Percentiles rank a stretch among this genome's conserved stretches.
Conservation (phyloP, 2,329 filamentous ascomycete species). For the Aspergillus caelatus region DNA sequence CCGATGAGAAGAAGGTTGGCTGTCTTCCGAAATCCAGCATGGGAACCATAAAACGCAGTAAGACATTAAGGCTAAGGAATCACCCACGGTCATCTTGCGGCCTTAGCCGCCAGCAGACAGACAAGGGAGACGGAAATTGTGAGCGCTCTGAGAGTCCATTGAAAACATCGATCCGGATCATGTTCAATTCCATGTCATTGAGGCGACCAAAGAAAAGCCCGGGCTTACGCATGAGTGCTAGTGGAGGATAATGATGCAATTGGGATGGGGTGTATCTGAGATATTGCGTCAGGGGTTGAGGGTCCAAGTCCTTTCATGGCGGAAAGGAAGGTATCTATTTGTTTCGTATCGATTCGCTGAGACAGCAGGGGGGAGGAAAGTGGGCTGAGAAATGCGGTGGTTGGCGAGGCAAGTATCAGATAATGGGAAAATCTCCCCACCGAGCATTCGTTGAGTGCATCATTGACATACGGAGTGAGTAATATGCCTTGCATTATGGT, state of each 20-base stretch:
- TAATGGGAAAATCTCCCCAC: not conserved
- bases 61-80: conserved; percentile 12
- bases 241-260: conserved; percentile 24
- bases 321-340: conserved; percentile 5
- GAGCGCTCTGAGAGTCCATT: conserved; percentile 6
- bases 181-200: conserved; percentile 25
- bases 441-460: not conserved
- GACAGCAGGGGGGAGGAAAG: not conserved
- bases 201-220: conserved; percentile 17
- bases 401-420: conserved; percentile 19
- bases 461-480: not conserved
- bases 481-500: not conserved
- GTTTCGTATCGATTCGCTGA: conserved; percentile 16
- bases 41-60: conserved; percentile 12
- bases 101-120: not conserved
- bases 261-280: conserved; percentile 4
- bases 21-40: conserved; percentile 4
- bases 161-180: conserved; percentile 19
- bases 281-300: conserved; percentile 14
- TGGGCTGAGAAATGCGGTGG: conserved; percentile 11
- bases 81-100: conserved; percentile 7
- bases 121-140: conserved; percentile 8
- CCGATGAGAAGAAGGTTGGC: conserved; percentile 12
- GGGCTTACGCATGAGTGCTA: conserved; percentile 11
- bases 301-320: not conserved